Evolutionary conservation across 768 basidiomycete genomes (phyloP).

Genomic region (Porphyrellus cyaneotinctus): DNA sequence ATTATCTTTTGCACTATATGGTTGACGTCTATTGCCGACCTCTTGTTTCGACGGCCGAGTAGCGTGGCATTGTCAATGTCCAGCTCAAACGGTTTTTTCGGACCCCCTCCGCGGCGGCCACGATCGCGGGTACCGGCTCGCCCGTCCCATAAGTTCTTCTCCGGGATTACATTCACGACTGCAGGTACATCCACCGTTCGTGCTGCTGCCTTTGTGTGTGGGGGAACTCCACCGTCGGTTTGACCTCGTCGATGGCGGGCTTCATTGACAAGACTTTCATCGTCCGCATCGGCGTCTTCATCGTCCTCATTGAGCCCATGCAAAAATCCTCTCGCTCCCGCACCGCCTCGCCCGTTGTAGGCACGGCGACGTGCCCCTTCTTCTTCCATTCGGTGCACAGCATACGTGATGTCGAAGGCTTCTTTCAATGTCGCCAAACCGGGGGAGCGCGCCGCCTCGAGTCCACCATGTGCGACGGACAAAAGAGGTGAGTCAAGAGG

Average conservation of each 20-base stretch:
- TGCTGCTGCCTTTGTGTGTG: slow-evolving; percentile 10
- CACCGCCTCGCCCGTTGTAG: slow-evolving; percentile 74
- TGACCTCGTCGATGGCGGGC: slow-evolving; percentile 40
- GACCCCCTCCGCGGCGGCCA: slow-evolving; percentile 33
- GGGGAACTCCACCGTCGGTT: slow-evolving; percentile 10
- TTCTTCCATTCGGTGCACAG: slow-evolving; percentile 99
- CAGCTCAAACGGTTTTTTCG: slow-evolving; percentile 64
- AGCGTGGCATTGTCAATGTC: slow-evolving; percentile 85
- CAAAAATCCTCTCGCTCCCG: slow-evolving; percentile 73
- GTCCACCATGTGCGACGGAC: slow-evolving; percentile 69
- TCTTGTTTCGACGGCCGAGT: slow-evolving; percentile 64
- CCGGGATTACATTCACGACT: slow-evolving; percentile 14
- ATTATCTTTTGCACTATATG: slow-evolving; percentile 30
- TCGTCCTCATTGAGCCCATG: slow-evolving; percentile 92
- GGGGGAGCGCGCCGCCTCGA: slow-evolving; percentile 78
- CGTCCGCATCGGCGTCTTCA: slow-evolving; percentile 58
- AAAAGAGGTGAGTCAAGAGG: slow-evolving; percentile 88
- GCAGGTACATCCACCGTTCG: slow-evolving; percentile 10
- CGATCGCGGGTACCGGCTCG: slow-evolving; percentile 69
- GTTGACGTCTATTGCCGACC: slow-evolving; percentile 30
- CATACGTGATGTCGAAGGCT: slow-evolving; percentile 98
- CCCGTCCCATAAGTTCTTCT: slow-evolving; percentile 46
- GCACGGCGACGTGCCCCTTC: slow-evolving; percentile 87
- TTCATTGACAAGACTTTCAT: slow-evolving; percentile 47
- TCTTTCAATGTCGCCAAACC: slow-evolving; percentile 92